Evolutionary conservation across 208 protist species (phyloP).

Genomic region (Leishmania mexicana): DNA sequence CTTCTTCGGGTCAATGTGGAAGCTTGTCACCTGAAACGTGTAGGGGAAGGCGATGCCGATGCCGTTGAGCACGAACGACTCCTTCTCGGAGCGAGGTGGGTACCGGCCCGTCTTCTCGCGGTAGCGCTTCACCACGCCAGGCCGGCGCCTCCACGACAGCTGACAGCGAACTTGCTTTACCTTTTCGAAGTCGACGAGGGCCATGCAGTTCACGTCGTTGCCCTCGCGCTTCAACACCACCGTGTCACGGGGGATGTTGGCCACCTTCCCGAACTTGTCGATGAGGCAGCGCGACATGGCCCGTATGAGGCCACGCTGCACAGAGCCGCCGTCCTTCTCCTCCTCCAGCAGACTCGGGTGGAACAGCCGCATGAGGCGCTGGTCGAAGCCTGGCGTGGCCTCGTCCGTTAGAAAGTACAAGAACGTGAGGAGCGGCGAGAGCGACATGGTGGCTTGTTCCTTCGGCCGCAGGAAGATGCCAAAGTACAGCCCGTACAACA

Average conservation of each 20-base stretch:
- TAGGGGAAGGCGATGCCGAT: slow-evolving; percentile 30
- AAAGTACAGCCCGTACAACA: slow-evolving; percentile 49
- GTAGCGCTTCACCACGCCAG: slow-evolving; percentile 32
- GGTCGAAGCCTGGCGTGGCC: slow-evolving; percentile 70
- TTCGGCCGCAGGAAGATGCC: slow-evolving; percentile 49
- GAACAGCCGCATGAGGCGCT: slow-evolving; percentile 72
- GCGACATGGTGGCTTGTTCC: slow-evolving; percentile 27
- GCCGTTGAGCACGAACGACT: slow-evolving; percentile 25
- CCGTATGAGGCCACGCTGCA: slow-evolving; percentile 71
- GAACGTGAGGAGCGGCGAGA: slow-evolving; percentile 74
- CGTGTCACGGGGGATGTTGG: slow-evolving; percentile 52
- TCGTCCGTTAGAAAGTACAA: slow-evolving; percentile 67
- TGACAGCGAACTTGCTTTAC: slow-evolving; percentile 65
- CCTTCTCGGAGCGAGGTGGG: slow-evolving; percentile 12
- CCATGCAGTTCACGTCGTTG: slow-evolving; percentile 65
- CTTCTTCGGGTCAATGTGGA: slow-evolving; percentile 58
- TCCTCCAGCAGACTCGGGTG: slow-evolving; percentile 65
- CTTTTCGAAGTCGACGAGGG: slow-evolving; percentile 79
- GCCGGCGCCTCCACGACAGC: slow-evolving; percentile 61
- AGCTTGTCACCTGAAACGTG: slow-evolving; percentile 75
- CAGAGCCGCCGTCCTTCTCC: slow-evolving; percentile 29
- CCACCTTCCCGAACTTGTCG: slow-evolving; percentile 53
- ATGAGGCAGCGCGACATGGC: slow-evolving; percentile 83
- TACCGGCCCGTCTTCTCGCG: slow-evolving; percentile 8
- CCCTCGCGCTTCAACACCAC: slow-evolving; percentile 51